These are phyloP conservation scores for Dionaea muscipula DNA, from an alignment of 179 eudicot genomes.

Conservation along the genomic window DNA sequence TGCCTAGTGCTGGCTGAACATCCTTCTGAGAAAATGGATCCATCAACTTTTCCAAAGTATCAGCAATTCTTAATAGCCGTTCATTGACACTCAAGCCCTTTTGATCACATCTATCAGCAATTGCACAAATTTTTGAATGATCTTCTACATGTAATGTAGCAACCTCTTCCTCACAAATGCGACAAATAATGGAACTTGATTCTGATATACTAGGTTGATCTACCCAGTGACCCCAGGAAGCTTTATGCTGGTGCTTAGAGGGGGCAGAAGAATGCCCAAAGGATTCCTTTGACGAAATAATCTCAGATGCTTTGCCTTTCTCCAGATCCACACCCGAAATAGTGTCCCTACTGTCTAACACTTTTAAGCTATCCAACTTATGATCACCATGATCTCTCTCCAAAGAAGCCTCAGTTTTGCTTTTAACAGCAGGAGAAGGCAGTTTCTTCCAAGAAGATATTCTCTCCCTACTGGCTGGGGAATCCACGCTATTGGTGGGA, in stretches of 20 bases:
- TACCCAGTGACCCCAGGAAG: constrained; percentile 81
- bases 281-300: constrained; percentile 41
- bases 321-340: constrained; percentile 28
- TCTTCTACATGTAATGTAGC: constrained; percentile 94
- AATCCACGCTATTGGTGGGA: constrained; percentile 32
- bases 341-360: constrained; percentile 21
- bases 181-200: constrained; percentile 84
- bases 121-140: constrained; percentile 88
- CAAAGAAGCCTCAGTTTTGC: constrained; percentile 33
- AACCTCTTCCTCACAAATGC: constrained; percentile 97
- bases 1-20: constrained; percentile 53
- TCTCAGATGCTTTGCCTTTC: constrained; percentile 36
- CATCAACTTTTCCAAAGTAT: constrained; percentile 74
- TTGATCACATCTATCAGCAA: constrained; percentile 96
- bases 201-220: constrained; percentile 63
- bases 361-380: constrained; percentile 30
- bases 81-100: constrained; percentile 90
- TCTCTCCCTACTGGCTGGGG: constrained; percentile 49
- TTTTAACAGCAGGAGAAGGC: constrained; percentile 63
- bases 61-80: constrained; percentile 77
- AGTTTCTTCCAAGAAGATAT: constrained; percentile 93
- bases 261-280: constrained; percentile 30
- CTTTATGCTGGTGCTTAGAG: constrained; percentile 69
- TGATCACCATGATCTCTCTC: constrained; percentile 30
- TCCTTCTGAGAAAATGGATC: constrained; percentile 69